These are phyloP conservation scores for Blastobotrys persicus DNA, from an alignment of 1,139 yeast species.

Conservation along the genomic window DNA sequence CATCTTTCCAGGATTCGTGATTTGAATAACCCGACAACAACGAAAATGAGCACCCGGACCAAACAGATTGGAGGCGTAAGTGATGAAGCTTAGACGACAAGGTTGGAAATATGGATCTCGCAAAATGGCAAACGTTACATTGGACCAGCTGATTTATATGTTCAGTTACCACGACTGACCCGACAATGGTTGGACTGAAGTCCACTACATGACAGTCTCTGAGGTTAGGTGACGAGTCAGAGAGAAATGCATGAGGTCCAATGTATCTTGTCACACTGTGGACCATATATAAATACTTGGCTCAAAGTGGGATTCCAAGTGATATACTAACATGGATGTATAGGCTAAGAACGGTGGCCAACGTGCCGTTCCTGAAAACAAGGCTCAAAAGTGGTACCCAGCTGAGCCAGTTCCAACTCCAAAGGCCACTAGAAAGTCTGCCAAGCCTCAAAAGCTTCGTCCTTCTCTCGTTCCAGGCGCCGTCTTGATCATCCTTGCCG, in stretches of 20 bases:
- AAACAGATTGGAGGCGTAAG: conserved; percentile 41
- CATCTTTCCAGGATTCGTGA: conserved; percentile 11
- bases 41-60: conserved; percentile 37
- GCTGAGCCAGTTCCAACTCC: conserved; percentile 92
- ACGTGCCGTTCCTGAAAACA: conserved; percentile 32
- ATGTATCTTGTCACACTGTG: too few species aligned
- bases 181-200: too few species aligned
- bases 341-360: conserved; percentile 39
- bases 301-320: too few species aligned
- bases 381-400: conserved; percentile 90
- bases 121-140: too few species aligned
- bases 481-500: conserved; percentile 96
- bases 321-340: conserved; percentile 14
- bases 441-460: conserved; percentile 95
- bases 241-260: too few species aligned
- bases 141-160: too few species aligned
- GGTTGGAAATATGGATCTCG: not conserved
- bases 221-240: too few species aligned
- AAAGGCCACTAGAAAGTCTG: conserved; percentile 59
- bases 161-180: too few species aligned
- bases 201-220: too few species aligned
- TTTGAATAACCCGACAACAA: conserved; percentile 14
- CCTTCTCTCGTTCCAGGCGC: conserved; percentile 98
- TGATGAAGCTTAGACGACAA: conserved; percentile 12
- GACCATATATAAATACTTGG: too few species aligned